Evolutionary conservation across 2,329 filamentous ascomycete genomes (phyloP).

Genomic region (Colletotrichum paranaense): DNA sequence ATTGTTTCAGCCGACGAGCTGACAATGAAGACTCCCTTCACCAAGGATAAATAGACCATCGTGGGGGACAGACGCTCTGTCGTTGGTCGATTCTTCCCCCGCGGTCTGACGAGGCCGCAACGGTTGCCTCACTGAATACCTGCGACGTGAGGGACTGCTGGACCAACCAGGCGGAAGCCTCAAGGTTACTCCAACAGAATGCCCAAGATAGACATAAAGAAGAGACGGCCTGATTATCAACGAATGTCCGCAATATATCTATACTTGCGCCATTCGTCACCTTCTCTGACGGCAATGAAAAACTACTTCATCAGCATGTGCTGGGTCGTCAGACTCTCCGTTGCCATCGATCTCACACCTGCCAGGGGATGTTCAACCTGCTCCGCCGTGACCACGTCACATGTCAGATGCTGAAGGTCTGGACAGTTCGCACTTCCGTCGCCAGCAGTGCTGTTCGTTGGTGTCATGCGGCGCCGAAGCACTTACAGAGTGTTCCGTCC

Average conservation of each 20-base stretch:
- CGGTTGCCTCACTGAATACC: not conserved
- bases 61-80: not conserved
- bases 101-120: not conserved
- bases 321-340: not conserved
- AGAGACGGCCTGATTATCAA: not conserved
- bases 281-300: not conserved
- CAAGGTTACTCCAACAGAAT: not conserved
- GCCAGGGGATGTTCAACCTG: too few species aligned
- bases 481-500: not conserved
- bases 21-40: not conserved
- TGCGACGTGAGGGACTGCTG: not conserved
- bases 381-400: too few species aligned
- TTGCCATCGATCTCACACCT: not conserved
- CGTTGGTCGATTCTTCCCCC: not conserved
- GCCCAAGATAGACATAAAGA: not conserved
- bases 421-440: not conserved
- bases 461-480: too few species aligned
- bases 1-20: not conserved
- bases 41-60: not conserved
- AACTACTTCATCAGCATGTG: too few species aligned
- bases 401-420: too few species aligned
- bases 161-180: not conserved
- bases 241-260: not conserved
- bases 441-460: not conserved
- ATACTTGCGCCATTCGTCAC: not conserved